Conservation (phyloP, 2,329 filamentous ascomycete genomes). For the Trichophyton benhamiae region DNA sequence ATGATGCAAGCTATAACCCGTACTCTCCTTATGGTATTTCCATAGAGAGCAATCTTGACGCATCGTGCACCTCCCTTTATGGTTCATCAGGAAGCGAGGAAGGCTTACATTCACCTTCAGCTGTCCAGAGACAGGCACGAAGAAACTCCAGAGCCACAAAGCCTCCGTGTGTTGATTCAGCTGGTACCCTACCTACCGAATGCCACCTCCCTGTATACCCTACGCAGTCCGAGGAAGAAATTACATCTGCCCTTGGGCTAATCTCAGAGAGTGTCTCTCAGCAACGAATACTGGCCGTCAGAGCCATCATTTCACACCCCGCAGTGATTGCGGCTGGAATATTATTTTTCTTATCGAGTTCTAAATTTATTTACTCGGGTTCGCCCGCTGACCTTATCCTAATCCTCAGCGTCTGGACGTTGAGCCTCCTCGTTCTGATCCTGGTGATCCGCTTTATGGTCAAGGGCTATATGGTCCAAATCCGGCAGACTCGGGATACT, state of each 20-base stretch:
- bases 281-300: conserved; percentile 58
- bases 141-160: background rate
- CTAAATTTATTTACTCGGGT: conserved; percentile 29
- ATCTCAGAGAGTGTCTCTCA: conserved; percentile 73
- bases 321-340: conserved; percentile 33
- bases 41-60: conserved; percentile 23
- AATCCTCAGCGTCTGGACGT: conserved; percentile 46
- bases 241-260: conserved; percentile 55
- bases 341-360: conserved; percentile 28
- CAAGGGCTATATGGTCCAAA: conserved; percentile 49
- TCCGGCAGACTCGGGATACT: conserved; percentile 47
- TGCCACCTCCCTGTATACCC: conserved; percentile 25
- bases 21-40: conserved; percentile 44
- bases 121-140: background rate
- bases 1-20: conserved; percentile 20
- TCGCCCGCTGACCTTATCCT: conserved; percentile 41
- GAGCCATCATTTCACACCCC: conserved; percentile 51
- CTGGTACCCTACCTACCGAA: conserved; percentile 7
- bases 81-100: background rate
- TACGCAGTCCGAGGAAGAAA: conserved; percentile 43
- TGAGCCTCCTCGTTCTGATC: conserved; percentile 52
- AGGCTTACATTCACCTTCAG: background rate
- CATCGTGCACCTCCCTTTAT: background rate
- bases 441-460: conserved; percentile 49
- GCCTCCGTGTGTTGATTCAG: background rate